These are phyloP conservation scores for Phialocephala subalpina DNA, from an alignment of 2,329 filamentous ascomycete genomes.

Conservation along the genomic window DNA sequence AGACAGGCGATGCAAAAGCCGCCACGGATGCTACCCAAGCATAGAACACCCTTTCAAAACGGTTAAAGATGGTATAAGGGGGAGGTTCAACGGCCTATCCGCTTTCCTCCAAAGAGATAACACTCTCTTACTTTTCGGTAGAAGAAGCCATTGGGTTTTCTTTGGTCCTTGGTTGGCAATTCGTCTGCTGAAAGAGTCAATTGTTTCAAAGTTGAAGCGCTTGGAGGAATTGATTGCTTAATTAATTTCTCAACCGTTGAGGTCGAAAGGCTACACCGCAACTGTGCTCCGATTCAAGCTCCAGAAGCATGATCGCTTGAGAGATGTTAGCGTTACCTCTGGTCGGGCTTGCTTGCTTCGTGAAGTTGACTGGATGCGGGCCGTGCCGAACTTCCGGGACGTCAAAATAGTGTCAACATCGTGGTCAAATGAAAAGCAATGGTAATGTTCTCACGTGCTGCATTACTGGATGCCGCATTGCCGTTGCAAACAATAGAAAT, in stretches of 20 bases:
- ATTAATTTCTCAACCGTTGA: neutral
- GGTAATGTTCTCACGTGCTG: constrained; percentile 2
- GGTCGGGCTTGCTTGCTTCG: neutral
- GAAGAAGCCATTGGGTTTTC: neutral
- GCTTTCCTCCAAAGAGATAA: neutral
- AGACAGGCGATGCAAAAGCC: constrained; percentile 28
- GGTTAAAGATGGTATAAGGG: neutral
- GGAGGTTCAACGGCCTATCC: neutral
- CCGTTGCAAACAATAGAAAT: neutral
- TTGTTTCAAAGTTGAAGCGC: neutral
- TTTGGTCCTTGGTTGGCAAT: neutral
- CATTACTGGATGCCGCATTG: constrained; percentile 2
- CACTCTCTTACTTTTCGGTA: neutral
- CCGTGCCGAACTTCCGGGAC: constrained; percentile 1
- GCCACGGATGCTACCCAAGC: constrained; percentile 20
- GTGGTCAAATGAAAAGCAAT: neutral
- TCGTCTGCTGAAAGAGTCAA: neutral
- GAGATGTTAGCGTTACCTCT: neutral
- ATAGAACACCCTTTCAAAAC: constrained; percentile 4
- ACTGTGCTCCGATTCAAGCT: neutral
- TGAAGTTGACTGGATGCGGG: neutral
- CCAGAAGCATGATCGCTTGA: constrained; percentile 3
- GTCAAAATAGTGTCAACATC: neutral
- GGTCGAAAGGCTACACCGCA: neutral
- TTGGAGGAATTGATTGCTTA: neutral